Base-by-base conservation (phyloP, 2,329 filamentous ascomycete species). In the Hypomyces rosellus region DNA sequence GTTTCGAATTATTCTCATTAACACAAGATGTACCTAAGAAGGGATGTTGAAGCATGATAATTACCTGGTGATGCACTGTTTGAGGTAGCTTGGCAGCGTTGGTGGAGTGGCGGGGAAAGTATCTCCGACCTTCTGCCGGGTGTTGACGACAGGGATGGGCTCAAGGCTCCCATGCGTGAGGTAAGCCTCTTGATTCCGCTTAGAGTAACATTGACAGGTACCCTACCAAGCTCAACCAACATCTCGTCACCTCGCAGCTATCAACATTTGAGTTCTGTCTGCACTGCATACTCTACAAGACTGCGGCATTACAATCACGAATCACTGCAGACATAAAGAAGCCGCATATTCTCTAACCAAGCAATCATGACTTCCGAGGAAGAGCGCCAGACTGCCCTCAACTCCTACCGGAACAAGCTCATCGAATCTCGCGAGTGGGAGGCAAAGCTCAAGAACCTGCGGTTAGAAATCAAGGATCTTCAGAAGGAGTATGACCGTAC, bases 361-460 rank as follows among this genome's bases (percentile, higher is more conserved):
- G 43, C 57, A 55, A 65, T 55, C 61, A 80, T 78, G 76, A 68
- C 73, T 57, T 71, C 76, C 58, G 78, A 82, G 57, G 72, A 75
- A 62, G 79, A 82, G 71, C 77, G 80, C 68, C 72, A 85, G 61
- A 78, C 85, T 67, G 87, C 88, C 65, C 83, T 92, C 63, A 77
- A 84, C 65, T 81, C 85, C 53, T 92, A 89, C 76, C 89, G 89
- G 68, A 74, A 78, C 55, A 90, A 88, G 75, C 80, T 92, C 62
- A 80, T 96, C 64, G 92, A 99, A 72, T 95, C 95, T 62, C 84
- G 95, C 72, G 93, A 99, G 79, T 97, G 90, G 90, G 95, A 99
- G 72, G 86, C 92, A 47, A 99, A 97, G 79, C 82, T 99, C 55
- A 99, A 97, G 77, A 82, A 86, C 48, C 76, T 99, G 62, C 88